Evolutionary conservation across 192 early-diverging fungal species (phyloP).

Genomic region (Pilaira anomala): DNA sequence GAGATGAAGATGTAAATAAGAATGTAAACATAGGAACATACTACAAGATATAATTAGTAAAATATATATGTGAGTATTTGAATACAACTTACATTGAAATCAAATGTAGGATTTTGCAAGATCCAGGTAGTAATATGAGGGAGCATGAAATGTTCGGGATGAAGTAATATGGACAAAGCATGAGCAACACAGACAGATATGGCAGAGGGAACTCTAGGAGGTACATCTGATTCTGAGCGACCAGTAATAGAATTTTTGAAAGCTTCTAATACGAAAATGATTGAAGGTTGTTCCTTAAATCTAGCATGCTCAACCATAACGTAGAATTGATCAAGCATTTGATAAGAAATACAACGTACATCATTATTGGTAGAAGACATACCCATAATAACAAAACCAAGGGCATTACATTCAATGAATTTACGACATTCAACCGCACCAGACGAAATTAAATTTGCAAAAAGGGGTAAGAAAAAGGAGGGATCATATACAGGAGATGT

Average conservation of each 20-base stretch:
- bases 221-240: constrained; percentile 34
- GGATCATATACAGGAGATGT: constrained; percentile 53
- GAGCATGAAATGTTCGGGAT: constrained; percentile 76
- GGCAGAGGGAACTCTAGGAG: constrained; percentile 62
- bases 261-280: constrained; percentile 61
- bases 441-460: constrained; percentile 50
- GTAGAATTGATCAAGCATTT: constrained; percentile 65
- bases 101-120: constrained; percentile 65
- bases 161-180: constrained; percentile 54
- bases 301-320: constrained; percentile 42
- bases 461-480: constrained; percentile 68
- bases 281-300: constrained; percentile 69
- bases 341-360: constrained; percentile 62
- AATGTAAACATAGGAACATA: constrained; percentile 84
- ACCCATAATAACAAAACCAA: constrained; percentile 66
- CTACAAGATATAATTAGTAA: constrained; percentile 22
- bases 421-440: constrained; percentile 56
- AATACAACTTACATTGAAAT: constrained; percentile 54
- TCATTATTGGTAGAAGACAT: constrained; percentile 53
- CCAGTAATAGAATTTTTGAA: constrained; percentile 66
- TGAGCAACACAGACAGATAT: constrained; percentile 70
- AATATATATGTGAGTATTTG: not conserved
- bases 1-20: constrained; percentile 68
- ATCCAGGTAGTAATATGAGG: constrained; percentile 73
- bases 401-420: constrained; percentile 64